These are phyloP conservation scores for Chytridium lagenaria DNA, from an alignment of 371 early-diverging fungal species.

Conservation along the genomic window DNA sequence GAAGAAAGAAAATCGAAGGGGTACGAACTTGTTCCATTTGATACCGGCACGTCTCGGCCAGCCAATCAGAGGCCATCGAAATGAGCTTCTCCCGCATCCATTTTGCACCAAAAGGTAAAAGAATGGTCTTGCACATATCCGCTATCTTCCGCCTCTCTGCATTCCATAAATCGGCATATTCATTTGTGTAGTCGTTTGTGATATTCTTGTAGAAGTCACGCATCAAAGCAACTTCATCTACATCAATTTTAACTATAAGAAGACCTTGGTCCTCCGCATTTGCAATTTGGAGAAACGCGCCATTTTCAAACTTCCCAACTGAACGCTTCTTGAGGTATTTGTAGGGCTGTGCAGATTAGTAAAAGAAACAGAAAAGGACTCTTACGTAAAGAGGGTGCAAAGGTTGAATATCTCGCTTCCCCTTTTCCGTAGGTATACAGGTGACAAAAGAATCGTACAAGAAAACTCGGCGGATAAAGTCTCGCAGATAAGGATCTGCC, in stretches of 20 bases:
- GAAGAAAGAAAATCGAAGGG: not conserved
- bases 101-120: slow-evolving; percentile 77
- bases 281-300: slow-evolving; percentile 77
- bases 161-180: slow-evolving; percentile 80
- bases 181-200: slow-evolving; percentile 62
- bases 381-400: slow-evolving; percentile 77
- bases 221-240: slow-evolving; percentile 64
- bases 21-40: slow-evolving; percentile 59
- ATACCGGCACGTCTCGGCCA: slow-evolving; percentile 69
- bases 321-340: slow-evolving; percentile 86
- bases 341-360: slow-evolving; percentile 63
- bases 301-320: slow-evolving; percentile 64
- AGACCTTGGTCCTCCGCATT: slow-evolving; percentile 81
- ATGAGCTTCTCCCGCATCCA: slow-evolving; percentile 77
- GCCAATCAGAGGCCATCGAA: slow-evolving; percentile 72
- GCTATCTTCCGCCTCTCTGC: slow-evolving; percentile 71
- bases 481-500: slow-evolving; percentile 81
- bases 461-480: slow-evolving; percentile 79
- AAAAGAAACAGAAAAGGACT: not conserved
- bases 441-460: slow-evolving; percentile 70
- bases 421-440: slow-evolving; percentile 85
- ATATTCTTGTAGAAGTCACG: slow-evolving; percentile 66
- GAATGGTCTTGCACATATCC: slow-evolving; percentile 64
- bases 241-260: slow-evolving; percentile 65
- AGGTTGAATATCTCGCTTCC: slow-evolving; percentile 75